Conservation (phyloP, 1,139 yeast genomes). For the Yamadazyma trypodendri region DNA sequence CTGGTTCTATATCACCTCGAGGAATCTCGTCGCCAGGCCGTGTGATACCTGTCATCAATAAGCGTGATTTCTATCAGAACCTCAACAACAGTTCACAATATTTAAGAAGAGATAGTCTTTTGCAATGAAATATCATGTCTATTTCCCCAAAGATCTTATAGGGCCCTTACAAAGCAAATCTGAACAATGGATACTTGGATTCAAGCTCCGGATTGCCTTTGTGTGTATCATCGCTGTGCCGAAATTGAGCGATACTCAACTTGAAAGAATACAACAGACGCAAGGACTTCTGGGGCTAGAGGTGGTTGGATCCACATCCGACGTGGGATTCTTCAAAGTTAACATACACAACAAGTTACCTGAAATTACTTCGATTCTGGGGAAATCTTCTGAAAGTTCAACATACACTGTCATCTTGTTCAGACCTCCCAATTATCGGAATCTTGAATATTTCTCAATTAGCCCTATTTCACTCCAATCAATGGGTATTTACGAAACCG, state of each 20-base stretch:
- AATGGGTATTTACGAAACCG: constrained; percentile 22
- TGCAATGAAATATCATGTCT: constrained; percentile 28
- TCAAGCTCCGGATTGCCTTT: constrained; percentile 21
- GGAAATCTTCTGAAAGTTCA: background rate
- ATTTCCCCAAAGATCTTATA: constrained; percentile 34
- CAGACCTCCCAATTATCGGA: constrained; percentile 70
- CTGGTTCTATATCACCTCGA: background rate
- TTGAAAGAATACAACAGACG: constrained; percentile 3
- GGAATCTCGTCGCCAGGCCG: background rate
- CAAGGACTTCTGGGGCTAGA: constrained; percentile 15
- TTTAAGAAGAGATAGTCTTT: constrained; percentile 41
- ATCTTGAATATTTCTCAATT: constrained; percentile 78
- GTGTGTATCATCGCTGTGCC: constrained; percentile 24
- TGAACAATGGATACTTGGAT: constrained; percentile 24
- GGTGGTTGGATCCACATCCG: constrained; percentile 21
- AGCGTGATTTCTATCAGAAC: constrained; percentile 29
- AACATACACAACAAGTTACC: background rate
- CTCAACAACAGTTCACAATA: constrained; percentile 45
- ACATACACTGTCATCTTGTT: constrained; percentile 49
- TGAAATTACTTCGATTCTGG: background rate
- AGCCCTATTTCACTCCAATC: constrained; percentile 70
- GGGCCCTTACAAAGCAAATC: constrained; percentile 5
- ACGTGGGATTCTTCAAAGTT: constrained; percentile 8
- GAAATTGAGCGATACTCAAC: background rate
- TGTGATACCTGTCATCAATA: background rate